Evolutionary conservation across 202 grass and related monocot species (phyloP).

Genomic region (Eragrostis tef): DNA sequence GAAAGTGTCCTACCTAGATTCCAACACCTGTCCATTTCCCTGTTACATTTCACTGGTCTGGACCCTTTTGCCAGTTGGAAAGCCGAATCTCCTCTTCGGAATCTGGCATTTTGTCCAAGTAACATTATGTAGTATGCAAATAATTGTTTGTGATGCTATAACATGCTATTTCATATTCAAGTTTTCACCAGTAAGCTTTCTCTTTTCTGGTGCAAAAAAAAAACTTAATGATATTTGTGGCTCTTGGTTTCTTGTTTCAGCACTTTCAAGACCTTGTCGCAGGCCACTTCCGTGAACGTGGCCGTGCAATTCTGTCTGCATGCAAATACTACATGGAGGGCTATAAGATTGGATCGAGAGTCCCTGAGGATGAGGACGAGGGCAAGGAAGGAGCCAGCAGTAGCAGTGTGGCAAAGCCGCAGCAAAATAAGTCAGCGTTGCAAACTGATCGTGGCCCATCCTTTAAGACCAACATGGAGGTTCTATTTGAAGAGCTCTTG

Average conservation of each 20-base stretch:
- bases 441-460: not conserved
- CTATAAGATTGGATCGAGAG: constrained; percentile 60
- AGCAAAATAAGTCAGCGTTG: not conserved
- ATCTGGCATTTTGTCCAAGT: not conserved
- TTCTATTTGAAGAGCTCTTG: constrained; percentile 79
- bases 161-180: not conserved
- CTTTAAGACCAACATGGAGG: constrained; percentile 56
- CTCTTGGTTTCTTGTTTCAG: constrained; percentile 58
- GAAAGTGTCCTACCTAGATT: not conserved
- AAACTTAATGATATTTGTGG: constrained; percentile 12
- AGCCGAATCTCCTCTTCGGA: not conserved
- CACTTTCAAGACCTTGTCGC: constrained; percentile 81
- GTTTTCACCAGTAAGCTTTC: not conserved
- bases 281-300: constrained; percentile 70
- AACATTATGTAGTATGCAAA: constrained; percentile 16
- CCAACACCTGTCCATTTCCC: not conserved
- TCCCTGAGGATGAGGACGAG: constrained; percentile 52
- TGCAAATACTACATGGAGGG: constrained; percentile 80
- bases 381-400: constrained; percentile 44
- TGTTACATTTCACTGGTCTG: not conserved
- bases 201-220: not conserved
- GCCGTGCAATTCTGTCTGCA: constrained; percentile 63
- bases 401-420: constrained; percentile 20
- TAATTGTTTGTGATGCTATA: constrained; percentile 18
- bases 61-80: not conserved